Evolutionary conservation across 1,139 yeast species (phyloP).

Genomic region (Saccharomyces hybrid): DNA sequence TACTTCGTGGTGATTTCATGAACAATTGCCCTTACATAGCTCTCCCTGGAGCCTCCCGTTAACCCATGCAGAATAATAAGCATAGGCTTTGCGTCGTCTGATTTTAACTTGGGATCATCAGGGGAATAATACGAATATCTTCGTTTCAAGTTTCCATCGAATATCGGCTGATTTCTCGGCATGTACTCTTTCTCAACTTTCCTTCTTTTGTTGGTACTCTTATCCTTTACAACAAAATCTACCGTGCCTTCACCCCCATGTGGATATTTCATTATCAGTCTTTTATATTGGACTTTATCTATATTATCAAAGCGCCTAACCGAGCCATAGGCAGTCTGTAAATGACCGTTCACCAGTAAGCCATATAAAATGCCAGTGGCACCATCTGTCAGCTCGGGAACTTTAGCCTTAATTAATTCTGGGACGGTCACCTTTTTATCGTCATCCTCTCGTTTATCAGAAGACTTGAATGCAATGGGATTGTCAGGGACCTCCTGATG

Average conservation of each 20-base stretch:
- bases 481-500: conserved; percentile 7
- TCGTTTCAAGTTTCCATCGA: conserved; percentile 8
- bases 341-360: conserved; percentile 52
- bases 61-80: conserved; percentile 52
- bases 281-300: conserved; percentile 45
- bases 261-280: conserved; percentile 43
- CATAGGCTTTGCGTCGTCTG: conserved; percentile 42
- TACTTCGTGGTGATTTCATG: conserved; percentile 34
- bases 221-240: conserved; percentile 45
- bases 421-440: conserved; percentile 10
- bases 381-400: conserved; percentile 39
- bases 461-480: conserved; percentile 9
- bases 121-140: conserved; percentile 20
- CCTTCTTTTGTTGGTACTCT: conserved; percentile 37
- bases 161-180: conserved; percentile 19
- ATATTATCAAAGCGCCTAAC: conserved; percentile 34
- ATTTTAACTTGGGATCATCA: conserved; percentile 31
- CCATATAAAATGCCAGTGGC: conserved; percentile 49
- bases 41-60: conserved; percentile 57
- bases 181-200: conserved; percentile 34
- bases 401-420: conserved; percentile 30
- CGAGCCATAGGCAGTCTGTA: conserved; percentile 58
- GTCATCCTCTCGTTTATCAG: conserved; percentile 2
- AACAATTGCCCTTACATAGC: conserved; percentile 44
- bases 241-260: conserved; percentile 54